A percentile compares a stretch with the other conserved stretches of the same genome.
These are phyloP conservation scores for Coemansia sp. DNA, from an alignment of 192 early-diverging fungal species.

Conservation along the genomic window DNA sequence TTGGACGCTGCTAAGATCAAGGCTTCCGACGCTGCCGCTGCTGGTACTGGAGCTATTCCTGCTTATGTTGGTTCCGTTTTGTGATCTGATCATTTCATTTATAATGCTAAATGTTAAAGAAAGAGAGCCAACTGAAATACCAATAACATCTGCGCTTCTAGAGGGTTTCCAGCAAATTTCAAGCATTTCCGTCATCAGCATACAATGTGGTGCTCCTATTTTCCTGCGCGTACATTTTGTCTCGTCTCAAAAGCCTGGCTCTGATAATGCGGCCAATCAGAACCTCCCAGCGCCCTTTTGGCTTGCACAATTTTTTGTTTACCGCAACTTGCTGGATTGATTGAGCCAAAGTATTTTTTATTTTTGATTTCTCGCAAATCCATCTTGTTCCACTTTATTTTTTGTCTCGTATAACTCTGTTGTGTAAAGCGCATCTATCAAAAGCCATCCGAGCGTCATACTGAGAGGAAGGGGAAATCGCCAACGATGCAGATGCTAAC, in stretches of 20 bases:
- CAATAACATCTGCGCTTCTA: too few relatives aligned
- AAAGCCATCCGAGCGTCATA: background rate
- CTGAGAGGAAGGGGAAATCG: conserved; percentile 2
- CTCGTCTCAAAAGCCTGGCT: too few relatives aligned
- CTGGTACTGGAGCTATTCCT: background rate
- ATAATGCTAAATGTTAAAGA: background rate
- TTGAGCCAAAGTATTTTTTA: background rate
- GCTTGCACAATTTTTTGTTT: background rate
- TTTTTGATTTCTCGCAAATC: background rate
- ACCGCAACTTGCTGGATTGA: background rate
- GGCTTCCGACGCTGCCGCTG: background rate
- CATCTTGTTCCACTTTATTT: background rate
- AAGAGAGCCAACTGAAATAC: too few relatives aligned
- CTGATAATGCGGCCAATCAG: background rate
- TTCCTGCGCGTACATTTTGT: too few relatives aligned
- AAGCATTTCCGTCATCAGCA: too few relatives aligned
- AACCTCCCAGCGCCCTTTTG: background rate
- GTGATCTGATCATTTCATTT: background rate
- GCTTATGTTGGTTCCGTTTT: background rate
- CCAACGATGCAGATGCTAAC: conserved; percentile 75
- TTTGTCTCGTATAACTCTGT: background rate
- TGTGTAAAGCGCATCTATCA: background rate
- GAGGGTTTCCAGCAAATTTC: too few relatives aligned
- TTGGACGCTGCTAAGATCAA: conserved; percentile 6
- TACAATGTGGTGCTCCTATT: too few relatives aligned